Evolutionary conservation across 148 eudicot genomes (phyloP), one percentile per base, ranked within the genome.

Genomic region (Agrostemma githago): DNA sequence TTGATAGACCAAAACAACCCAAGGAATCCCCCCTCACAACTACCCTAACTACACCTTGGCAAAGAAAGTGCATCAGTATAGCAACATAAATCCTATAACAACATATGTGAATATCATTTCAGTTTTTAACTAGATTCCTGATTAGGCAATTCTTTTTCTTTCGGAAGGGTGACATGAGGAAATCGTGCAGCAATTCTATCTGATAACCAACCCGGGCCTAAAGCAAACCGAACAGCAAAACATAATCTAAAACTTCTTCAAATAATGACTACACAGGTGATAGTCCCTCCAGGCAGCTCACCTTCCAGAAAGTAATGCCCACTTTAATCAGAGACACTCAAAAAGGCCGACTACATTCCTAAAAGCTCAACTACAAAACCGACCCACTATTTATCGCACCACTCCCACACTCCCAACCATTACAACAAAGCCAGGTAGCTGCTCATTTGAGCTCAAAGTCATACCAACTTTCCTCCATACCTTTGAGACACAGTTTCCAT

Each of bases 391-490:
- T 3, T 20, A 6, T 26, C 65, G 12, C 19, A 46, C 26, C 67
- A 58, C 17, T 57, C 15, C 42, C n/a, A 63, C 72, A 8, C 59
- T 71, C n/a, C 42, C 67, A 26, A 21, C 65, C 39, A 48, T 4
- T 2, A 26, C 34, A 26, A 0, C 61, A 67, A 61, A 40, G 12
- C 26, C 73, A 73, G 65, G 15, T 4, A 46, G 34, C 7, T 54
- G 12, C 71, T 56, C 78, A 43, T 15, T 48, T 70, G 14, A 79
- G 62, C 74, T 62, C 63, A n/a, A 74, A 40, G 51, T 61, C 62
- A 17, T 6, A 26, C 59, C 65, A 66, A 17, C 42, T 68, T 59
- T 70, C 41, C 70, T 21, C 48, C 37, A 14, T 9, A 71, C 20
- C 19, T 56, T 8, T 14, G 37, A 46, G 11, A 61, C 21, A 63